Percentiles rank a stretch among this genome's conserved stretches.
Conservation (phyloP, 78 protist species). For the Isochrysis galbana region DNA sequence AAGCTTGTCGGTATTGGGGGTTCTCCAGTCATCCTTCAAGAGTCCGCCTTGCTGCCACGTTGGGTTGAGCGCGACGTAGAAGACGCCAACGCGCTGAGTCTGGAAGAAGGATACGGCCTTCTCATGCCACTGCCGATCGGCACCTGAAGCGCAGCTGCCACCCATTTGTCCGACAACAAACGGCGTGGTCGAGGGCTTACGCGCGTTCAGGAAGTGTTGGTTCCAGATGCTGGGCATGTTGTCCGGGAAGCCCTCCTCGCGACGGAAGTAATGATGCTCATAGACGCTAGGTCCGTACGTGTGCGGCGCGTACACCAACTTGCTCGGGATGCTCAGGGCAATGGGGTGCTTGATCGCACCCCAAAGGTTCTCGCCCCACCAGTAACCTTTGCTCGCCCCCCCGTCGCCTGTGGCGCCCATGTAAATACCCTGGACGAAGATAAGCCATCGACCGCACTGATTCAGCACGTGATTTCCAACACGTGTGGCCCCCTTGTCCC, state of each 20-base stretch:
- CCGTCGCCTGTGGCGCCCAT: not conserved
- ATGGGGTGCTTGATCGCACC: not conserved
- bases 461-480: not conserved
- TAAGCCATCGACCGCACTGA: not conserved
- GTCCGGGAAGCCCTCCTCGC: not conserved
- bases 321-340: not conserved
- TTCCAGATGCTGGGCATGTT: conserved; percentile 9
- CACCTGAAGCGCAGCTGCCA: not conserved
- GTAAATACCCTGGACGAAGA: not conserved
- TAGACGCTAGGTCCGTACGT: not conserved
- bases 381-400: not conserved
- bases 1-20: not conserved
- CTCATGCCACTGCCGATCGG: not conserved
- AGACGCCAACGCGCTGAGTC: not conserved
- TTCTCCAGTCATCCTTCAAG: not conserved
- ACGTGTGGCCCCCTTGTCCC: not conserved
- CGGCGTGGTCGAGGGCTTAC: not conserved
- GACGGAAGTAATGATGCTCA: not conserved
- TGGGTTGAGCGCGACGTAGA: conserved; percentile 18
- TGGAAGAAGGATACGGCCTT: not conserved
- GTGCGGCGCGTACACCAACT: conserved; percentile 23
- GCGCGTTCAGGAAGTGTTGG: not conserved
- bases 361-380: conserved; percentile 12
- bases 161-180: not conserved
- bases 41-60: not conserved